phyloP scores from a whole-genome alignment of 306 rosid genomes.

The Vachellia collinsii region DNA sequence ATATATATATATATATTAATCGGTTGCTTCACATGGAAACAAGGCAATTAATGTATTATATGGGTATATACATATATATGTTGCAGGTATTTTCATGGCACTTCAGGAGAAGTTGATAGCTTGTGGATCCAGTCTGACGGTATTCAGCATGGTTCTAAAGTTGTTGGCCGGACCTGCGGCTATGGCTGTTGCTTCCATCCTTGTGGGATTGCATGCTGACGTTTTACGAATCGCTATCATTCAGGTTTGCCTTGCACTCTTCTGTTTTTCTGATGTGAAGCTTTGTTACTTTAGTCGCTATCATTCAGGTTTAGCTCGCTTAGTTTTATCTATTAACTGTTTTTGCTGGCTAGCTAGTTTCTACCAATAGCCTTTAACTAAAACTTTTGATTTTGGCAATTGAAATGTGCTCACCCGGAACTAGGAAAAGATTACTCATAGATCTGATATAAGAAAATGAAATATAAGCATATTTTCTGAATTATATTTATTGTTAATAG shows the following conservation, averaged over 20 bases:
- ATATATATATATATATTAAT: too few relatives aligned
- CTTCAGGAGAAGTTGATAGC: constrained; percentile 76
- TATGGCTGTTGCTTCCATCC: constrained; percentile 77
- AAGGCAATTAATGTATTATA: too few relatives aligned
- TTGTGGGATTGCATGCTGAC: constrained; percentile 83
- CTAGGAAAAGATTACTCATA: neutral
- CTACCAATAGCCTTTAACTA: neutral
- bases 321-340: too few relatives aligned
- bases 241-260: constrained; percentile 50
- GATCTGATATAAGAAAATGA: neutral
- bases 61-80: too few relatives aligned
- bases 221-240: constrained; percentile 80
- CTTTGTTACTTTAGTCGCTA: too few relatives aligned
- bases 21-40: neutral
- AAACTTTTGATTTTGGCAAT: neutral
- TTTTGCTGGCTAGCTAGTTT: too few relatives aligned
- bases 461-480: too few relatives aligned
- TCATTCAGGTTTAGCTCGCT: too few relatives aligned
- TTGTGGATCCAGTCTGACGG: constrained; percentile 63
- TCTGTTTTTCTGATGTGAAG: too few relatives aligned
- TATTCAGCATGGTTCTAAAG: constrained; percentile 75
- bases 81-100: constrained; percentile 94
- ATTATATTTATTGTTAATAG: too few relatives aligned
- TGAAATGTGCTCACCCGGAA: neutral
- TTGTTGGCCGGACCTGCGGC: constrained; percentile 95